Evolutionary conservation across 2,329 filamentous ascomycete genomes (phyloP).

Genomic region (Knufia fluminis): DNA sequence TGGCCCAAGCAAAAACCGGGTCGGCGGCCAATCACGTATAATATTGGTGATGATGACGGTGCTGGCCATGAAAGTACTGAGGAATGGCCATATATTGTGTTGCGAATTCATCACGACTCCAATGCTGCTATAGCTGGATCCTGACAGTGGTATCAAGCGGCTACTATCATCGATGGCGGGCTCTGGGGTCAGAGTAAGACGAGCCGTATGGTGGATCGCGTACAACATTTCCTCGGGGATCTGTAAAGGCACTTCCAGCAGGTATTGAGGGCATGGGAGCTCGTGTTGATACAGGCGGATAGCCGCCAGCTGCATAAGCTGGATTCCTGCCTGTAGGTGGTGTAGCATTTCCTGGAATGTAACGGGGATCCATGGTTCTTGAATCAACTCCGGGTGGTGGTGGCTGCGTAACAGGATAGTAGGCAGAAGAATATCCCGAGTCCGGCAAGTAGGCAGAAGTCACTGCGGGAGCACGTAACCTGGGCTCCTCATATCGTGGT

Average conservation of each 20-base stretch:
- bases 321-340: conserved; percentile 16
- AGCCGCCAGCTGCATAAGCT: conserved; percentile 14
- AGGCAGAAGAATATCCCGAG: conserved; percentile 14
- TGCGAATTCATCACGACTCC: too few species aligned
- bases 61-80: not conserved
- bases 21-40: not conserved
- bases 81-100: too few species aligned
- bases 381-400: conserved; percentile 15
- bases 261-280: conserved; percentile 12
- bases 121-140: too few species aligned
- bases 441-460: conserved; percentile 16
- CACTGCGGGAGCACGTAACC: conserved; percentile 7
- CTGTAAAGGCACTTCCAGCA: conserved; percentile 1
- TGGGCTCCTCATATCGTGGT: conserved; percentile 4
- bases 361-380: conserved; percentile 14
- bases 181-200: conserved; percentile 4
- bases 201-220: conserved; percentile 6
- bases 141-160: not conserved
- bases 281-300: conserved; percentile 14
- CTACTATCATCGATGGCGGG: conserved; percentile 5
- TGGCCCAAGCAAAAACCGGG: not conserved
- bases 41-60: too few species aligned
- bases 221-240: conserved; percentile 6
- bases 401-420: conserved; percentile 17
- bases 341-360: conserved; percentile 14